These are phyloP conservation scores for Golubevia sp. DNA, from an alignment of 1,284 basidiomycete genomes.

Conservation along the genomic window DNA sequence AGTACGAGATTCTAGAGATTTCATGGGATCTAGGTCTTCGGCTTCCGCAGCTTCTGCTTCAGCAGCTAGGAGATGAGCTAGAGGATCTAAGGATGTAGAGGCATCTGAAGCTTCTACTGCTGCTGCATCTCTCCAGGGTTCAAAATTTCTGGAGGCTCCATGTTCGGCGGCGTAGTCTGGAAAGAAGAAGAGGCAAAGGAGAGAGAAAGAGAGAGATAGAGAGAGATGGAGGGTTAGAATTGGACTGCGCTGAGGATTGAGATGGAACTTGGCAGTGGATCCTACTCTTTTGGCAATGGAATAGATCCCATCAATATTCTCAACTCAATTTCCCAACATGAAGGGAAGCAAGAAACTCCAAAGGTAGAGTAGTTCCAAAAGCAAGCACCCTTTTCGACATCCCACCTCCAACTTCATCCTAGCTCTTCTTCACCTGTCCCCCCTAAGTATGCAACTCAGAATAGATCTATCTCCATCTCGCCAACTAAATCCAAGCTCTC, in stretches of 20 bases:
- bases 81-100: conserved; percentile 8
- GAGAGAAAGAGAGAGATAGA: not conserved
- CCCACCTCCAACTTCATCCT: conserved; percentile 38
- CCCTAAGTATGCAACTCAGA: too few species aligned
- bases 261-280: too few species aligned
- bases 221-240: not conserved
- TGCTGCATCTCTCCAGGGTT: conserved; percentile 44
- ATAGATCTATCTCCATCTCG: conserved; percentile 77
- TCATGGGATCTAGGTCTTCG: conserved; percentile 50
- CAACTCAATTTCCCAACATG: too few species aligned
- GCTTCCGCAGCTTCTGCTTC: conserved; percentile 24
- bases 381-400: too few species aligned
- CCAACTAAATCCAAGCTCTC: conserved; percentile 86
- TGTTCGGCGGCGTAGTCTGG: conserved; percentile 55
- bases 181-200: not conserved
- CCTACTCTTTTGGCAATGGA: too few species aligned
- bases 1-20: conserved; percentile 43
- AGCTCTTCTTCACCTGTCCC: conserved; percentile 11
- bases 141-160: conserved; percentile 53
- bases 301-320: too few species aligned
- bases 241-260: too few species aligned
- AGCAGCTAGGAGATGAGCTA: conserved; percentile 19
- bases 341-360: too few species aligned
- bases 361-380: too few species aligned
- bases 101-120: not conserved